phyloP scores from a whole-genome alignment of 2,329 filamentous ascomycete genomes.

The Endoconidiophora laricicola region DNA sequence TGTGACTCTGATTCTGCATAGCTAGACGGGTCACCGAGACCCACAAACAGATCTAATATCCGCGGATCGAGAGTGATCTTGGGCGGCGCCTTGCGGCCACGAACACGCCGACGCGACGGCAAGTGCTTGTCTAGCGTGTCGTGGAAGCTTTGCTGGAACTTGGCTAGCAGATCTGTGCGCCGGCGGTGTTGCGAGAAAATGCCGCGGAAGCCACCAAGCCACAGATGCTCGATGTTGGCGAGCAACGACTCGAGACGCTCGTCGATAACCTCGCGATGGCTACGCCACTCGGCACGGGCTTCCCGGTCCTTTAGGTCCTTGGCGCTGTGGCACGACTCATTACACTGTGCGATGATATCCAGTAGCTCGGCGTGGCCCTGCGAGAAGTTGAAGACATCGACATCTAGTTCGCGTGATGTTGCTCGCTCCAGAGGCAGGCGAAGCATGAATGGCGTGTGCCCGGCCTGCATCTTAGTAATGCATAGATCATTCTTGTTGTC shows the following conservation, averaged over 20 bases:
- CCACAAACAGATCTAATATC: slow-evolving; percentile 77
- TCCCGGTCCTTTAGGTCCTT: slow-evolving; percentile 58
- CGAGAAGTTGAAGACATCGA: slow-evolving; percentile 51
- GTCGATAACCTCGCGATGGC: slow-evolving; percentile 66
- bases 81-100: slow-evolving; percentile 22
- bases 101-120: slow-evolving; percentile 58
- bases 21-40: slow-evolving; percentile 66
- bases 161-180: slow-evolving; percentile 46
- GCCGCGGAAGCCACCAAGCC: slow-evolving; percentile 88
- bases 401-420: slow-evolving; percentile 59
- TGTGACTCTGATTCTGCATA: slow-evolving; percentile 45
- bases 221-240: slow-evolving; percentile 74
- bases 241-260: slow-evolving; percentile 60
- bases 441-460: slow-evolving; percentile 66
- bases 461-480: slow-evolving; percentile 67
- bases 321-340: slow-evolving; percentile 61
- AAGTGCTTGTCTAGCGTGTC: slow-evolving; percentile 68
- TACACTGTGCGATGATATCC: slow-evolving; percentile 68
- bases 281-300: slow-evolving; percentile 78
- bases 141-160: slow-evolving; percentile 65
- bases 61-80: slow-evolving; percentile 36
- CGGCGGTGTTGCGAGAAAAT: slow-evolving; percentile 66
- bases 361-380: slow-evolving; percentile 64
- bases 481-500: slow-evolving; percentile 72
- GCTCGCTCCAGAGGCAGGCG: slow-evolving; percentile 73